These are phyloP conservation scores for Blastocladiella emersonii DNA, from an alignment of 371 early-diverging fungal genomes.

Conservation along the genomic window DNA sequence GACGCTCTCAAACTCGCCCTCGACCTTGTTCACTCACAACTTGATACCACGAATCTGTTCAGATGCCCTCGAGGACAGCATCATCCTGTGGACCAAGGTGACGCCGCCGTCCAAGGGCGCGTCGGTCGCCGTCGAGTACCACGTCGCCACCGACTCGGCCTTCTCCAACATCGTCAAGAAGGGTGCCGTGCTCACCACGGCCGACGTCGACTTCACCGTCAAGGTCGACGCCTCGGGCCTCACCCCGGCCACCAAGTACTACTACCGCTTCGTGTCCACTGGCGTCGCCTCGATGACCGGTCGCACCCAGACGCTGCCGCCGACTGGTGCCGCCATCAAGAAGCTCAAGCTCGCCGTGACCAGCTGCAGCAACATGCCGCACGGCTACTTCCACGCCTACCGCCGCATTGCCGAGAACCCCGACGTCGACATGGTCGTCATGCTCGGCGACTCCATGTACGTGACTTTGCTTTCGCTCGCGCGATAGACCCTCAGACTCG, in stretches of 20 bases:
- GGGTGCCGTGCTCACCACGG: background rate
- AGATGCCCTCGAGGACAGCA: background rate
- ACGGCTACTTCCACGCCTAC: constrained; percentile 3
- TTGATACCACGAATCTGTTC: too few relatives aligned
- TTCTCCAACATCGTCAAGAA: background rate
- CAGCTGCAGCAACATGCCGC: background rate
- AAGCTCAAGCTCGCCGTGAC: background rate
- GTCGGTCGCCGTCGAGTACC: background rate
- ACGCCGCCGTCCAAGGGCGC: background rate
- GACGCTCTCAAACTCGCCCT: too few relatives aligned
- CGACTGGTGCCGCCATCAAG: background rate
- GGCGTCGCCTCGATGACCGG: background rate
- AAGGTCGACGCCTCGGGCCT: background rate
- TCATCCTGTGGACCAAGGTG: constrained; percentile 5
- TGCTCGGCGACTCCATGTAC: background rate
- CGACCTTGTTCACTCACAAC: too few relatives aligned
- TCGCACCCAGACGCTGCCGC: background rate
- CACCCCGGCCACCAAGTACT: background rate
- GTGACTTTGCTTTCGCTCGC: too few relatives aligned
- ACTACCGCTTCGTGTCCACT: background rate
- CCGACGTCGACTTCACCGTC: constrained; percentile 2
- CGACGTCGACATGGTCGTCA: background rate
- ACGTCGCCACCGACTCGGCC: background rate
- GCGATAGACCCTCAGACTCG: too few relatives aligned
- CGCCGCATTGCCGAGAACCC: background rate